Percentiles rank a stretch among this genome's conserved stretches.
These are phyloP conservation scores for Aeschynomene evenia DNA, from an alignment of 306 rosid genomes.

Conservation along the genomic window DNA sequence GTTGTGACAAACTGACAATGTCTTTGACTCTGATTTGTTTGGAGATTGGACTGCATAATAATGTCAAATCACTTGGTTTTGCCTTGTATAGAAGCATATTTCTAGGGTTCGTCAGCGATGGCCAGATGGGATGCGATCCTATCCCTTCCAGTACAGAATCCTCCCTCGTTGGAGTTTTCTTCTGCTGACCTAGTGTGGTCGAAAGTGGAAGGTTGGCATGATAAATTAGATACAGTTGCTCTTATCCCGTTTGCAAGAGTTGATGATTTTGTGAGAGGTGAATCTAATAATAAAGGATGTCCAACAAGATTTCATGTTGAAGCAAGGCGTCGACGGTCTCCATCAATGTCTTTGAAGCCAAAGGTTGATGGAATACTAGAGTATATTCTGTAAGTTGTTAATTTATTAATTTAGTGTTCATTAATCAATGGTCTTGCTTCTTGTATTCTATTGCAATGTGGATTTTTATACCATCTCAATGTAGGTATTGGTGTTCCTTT, in stretches of 20 bases:
- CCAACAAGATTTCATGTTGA: conserved; percentile 90
- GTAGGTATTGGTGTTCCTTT: conserved; percentile 97
- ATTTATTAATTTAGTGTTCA: not conserved
- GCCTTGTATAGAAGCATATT: conserved; percentile 1
- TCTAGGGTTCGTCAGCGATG: conserved; percentile 40
- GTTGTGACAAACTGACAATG: conserved; percentile 14
- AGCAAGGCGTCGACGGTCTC: conserved; percentile 68
- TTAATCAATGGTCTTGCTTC: not conserved
- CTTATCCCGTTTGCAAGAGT: conserved; percentile 87
- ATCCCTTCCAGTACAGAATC: conserved; percentile 93
- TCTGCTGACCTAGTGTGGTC: conserved; percentile 76
- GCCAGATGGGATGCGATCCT: conserved; percentile 95
- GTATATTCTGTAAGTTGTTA: conserved; percentile 74
- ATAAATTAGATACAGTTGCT: conserved; percentile 79
- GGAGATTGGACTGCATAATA: not conserved
- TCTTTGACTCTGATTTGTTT: not conserved
- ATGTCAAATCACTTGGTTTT: not conserved
- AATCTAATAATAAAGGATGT: conserved; percentile 70
- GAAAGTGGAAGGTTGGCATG: conserved; percentile 90
- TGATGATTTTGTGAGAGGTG: conserved; percentile 86
- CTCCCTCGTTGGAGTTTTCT: conserved; percentile 77
- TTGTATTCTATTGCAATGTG: not conserved
- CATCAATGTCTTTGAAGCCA: conserved; percentile 58
- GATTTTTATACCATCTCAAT: conserved; percentile 25
- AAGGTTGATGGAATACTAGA: conserved; percentile 94